Evolutionary conservation across 2,329 filamentous ascomycete genomes (phyloP), one percentile per base, ranked within the genome.

Genomic region (Ascochyta pisi): DNA sequence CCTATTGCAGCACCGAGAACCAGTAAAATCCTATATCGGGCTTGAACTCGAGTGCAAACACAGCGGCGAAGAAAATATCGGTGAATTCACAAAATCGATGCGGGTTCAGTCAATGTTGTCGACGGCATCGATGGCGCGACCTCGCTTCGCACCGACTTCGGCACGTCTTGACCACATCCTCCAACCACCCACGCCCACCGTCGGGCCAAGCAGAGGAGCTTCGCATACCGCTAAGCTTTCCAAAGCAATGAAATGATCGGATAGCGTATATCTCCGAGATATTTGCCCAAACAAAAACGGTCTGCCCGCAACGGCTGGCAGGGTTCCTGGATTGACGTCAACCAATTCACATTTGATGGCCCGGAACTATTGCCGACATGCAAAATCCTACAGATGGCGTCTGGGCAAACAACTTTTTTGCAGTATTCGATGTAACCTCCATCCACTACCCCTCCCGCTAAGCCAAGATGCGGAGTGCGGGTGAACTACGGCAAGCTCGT

Each of bases 401-500:
- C 42, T 53, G 24, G 37, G 53, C 41, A 46, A 29, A 19, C 31
- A 42, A 13, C 16, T 50, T 33, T 19, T 39, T 12, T 56, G 47
- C 31, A 19, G 15, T 38, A 19, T 33, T 43, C 6, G 15, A 56
- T 56, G 53, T 47, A 56, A 56, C 53, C 8, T 47, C 42, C 42
- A 56, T 50, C 54, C 44, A 53, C 54, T 53, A 47, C 57, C 57
- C 59, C 60, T 62, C 57, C 40, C 50, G 26, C 61, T 62, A 61
- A 61, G 60, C 33, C 46, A 54, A 45, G 27, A 42, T 55, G 61
- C 50, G 59, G 61, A 62, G 57, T 54, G 53, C 51, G 59, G 54
- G 40, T 58, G 57, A 48, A 45, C 19, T 22, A 43, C 35, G 29
- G 45, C 53, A 58, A 54, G 48, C 44, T 52, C 59, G 59, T 60